These are phyloP conservation scores for Aquilaria yunnanensis DNA, from an alignment of 345 rosid genomes.

Conservation along the genomic window DNA sequence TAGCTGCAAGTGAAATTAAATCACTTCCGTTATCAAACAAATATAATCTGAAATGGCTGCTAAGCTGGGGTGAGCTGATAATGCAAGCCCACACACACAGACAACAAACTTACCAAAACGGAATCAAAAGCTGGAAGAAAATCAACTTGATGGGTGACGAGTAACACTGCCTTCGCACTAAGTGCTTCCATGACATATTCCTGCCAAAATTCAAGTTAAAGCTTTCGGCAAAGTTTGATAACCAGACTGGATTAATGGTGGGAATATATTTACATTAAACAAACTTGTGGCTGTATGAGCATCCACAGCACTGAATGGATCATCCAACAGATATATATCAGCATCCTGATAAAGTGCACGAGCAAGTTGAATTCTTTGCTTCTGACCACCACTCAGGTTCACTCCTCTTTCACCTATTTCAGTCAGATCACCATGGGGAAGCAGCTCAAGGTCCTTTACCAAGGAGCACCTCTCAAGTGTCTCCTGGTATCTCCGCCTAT, in stretches of 20 bases:
- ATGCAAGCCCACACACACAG: not conserved
- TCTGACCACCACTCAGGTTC: slow-evolving; percentile 96
- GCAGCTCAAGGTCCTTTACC: slow-evolving; percentile 82
- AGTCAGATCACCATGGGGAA: slow-evolving; percentile 89
- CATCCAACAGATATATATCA: slow-evolving; percentile 86
- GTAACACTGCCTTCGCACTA: slow-evolving; percentile 60
- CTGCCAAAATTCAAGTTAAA: slow-evolving; percentile 37
- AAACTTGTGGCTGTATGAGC: slow-evolving; percentile 91
- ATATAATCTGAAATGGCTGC: not conserved
- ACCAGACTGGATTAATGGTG: not conserved
- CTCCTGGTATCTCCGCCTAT: slow-evolving; percentile 57
- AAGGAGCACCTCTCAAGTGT: slow-evolving; percentile 73
- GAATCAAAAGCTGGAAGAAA: slow-evolving; percentile 87
- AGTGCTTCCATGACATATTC: slow-evolving; percentile 82
- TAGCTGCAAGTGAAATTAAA: slow-evolving; percentile 39
- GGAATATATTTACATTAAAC: slow-evolving; percentile 50
- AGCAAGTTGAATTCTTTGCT: slow-evolving; percentile 94
- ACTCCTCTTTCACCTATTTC: slow-evolving; percentile 99
- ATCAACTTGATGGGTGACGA: slow-evolving; percentile 97
- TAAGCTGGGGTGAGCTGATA: not conserved
- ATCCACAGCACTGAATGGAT: slow-evolving; percentile 97
- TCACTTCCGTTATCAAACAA: not conserved
- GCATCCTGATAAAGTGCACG: slow-evolving; percentile 95
- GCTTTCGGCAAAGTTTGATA: slow-evolving; percentile 11
- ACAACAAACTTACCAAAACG: slow-evolving; percentile 61